Evolutionary conservation across 306 rosid genomes (phyloP), one percentile per base, ranked within the genome.

Genomic region (Herpetospermum pedunculosum): DNA sequence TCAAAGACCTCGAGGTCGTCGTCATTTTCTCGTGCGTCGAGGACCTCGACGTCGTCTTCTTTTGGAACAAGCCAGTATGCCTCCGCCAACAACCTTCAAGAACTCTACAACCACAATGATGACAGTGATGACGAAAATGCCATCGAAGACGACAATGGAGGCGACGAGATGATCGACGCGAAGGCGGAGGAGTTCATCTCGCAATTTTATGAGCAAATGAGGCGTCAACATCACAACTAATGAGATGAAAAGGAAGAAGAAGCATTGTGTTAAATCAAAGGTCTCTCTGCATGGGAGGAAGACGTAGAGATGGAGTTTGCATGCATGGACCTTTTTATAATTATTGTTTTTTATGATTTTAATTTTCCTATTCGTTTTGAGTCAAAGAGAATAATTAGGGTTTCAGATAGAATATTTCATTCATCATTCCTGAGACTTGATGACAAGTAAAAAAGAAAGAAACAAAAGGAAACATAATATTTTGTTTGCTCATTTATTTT

Each of bases 141-240:
- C 2, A 65, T 40, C 1, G 1, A 6, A 19, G 26, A 74, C 0
- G 75, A 32, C 9, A 21, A 12, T 11, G 85, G 77, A 5, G 91
- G 80, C 1, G 96, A 92, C 58, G 62, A 76, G 37, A 84, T 63
- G 85, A 88, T 92, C 43, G 97, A 92, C 75, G 78, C 60, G 4
- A 92, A 85, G 74, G 98, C 96, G 0, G 97, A 92, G 2, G 88
- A 84, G 70, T 90, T 88, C 74, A 92, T 92, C 18, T 87, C 93
- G 37, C 84, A 81, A 15, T 90, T 92, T 77, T 92, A 92, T 14
- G 3, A 79, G 15, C 84, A 92, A 55, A 92, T 92, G 79, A 84
- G 26, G 79, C 76, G 86, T 80, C 97, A 93, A 59, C 86, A 81
- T 14, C 3, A 58, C 77, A 25, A 83, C 55, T 82, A 87, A 41